Base-by-base conservation (phyloP, 805 yeast species). In the Lachancea cidri region DNA sequence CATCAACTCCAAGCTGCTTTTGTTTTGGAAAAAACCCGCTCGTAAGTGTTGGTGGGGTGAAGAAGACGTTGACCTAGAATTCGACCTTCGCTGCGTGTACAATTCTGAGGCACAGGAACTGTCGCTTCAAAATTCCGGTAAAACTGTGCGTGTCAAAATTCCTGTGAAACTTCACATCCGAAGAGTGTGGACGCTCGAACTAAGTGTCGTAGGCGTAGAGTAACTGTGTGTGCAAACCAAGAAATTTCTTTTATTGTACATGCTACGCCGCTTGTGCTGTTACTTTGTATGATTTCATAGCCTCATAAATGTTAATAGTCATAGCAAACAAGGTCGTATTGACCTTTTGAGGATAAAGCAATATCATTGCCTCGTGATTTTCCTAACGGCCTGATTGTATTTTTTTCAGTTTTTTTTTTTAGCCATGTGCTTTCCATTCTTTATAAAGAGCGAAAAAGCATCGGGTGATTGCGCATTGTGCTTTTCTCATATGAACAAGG, bases 21-120 rank as follows among this genome's bases (percentile, higher is more conserved):
- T 93, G 39, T 93, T 93, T 58, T 93, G 98, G 98, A 76, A 95
- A 48, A 93, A 93, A 59, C 98, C 98, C 1, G 98, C 98, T 2
- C 76, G 98, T 57, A 93, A 93, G 60, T 93, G 98, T 67, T 93
- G 98, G 98, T 93, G 98, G 98, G 74, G 86, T 5, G 77, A 79
- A 58, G 76, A 78, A 33, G 68, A 64, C 20, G 63, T 77, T 16
- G 79, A 77, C 34, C 66, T 66, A 43, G 65, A 55, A 16, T 60
- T 69, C 14, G 60, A 59, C 34, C 49, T 62, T 15, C 57, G 54
- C 40, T 64, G 64, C 20, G 40, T 54, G 29, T 53, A 53, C 49
- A 43, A 44, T 2, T 39, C 51, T 15, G 35, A 33, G 8, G 32
- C 38, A 3, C 33, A 37, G 13, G 30, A 14, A 24, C 37, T 44